phyloP scores from a whole-genome alignment of 2,329 filamentous ascomycete species.

The Pseudogymnoascus verrucosus region DNA sequence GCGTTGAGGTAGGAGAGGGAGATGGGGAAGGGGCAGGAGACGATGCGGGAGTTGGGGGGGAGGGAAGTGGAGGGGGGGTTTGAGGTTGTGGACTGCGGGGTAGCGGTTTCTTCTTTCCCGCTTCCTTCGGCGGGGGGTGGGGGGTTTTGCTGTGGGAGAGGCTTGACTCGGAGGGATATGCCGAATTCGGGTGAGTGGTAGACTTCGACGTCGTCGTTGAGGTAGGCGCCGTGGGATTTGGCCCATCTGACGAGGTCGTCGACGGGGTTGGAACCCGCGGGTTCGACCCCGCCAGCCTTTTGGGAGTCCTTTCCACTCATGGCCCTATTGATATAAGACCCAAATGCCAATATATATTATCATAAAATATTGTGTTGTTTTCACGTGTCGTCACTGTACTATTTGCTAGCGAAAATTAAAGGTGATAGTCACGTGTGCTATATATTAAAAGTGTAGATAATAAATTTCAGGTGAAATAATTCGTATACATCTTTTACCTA shows the following conservation, averaged over 20 bases:
- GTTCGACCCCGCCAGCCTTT: conserved; percentile 37
- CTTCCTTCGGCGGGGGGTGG: no score
- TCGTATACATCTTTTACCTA: neutral
- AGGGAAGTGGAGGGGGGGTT: no score
- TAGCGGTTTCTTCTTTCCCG: no score
- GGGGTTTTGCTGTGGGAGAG: no score
- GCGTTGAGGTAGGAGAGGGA: no score
- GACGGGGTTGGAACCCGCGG: conserved; percentile 38
- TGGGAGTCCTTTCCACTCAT: neutral
- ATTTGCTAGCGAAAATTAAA: neutral
- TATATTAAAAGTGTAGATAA: neutral
- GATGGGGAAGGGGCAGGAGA: no score
- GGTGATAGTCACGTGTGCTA: neutral
- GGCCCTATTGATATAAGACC: neutral
- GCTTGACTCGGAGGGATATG: no score
- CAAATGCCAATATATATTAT: neutral
- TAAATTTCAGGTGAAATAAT: neutral
- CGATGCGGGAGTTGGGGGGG: no score
- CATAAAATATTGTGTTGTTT: neutral
- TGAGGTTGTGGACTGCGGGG: no score
- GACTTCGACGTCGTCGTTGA: conserved; percentile 46
- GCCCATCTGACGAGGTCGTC: conserved; percentile 42
- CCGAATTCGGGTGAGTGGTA: conserved; percentile 43
- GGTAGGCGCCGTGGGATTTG: conserved; percentile 34
- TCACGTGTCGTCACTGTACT: neutral